phyloP scores from a whole-genome alignment of 2,329 filamentous ascomycete genomes.

The Nemania sp. region DNA sequence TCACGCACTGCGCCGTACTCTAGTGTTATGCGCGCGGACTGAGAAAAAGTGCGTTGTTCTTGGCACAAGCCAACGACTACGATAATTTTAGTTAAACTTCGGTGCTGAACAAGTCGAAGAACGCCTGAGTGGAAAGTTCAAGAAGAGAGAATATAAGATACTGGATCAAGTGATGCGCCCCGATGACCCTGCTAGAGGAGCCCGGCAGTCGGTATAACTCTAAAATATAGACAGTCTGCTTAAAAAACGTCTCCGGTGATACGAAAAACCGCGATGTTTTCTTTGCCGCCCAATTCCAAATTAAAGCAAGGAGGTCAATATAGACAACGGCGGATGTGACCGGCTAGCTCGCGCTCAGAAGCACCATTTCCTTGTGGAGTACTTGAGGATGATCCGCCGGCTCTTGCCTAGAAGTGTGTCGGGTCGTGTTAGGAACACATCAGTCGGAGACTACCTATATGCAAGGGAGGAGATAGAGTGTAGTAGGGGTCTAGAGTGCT shows the following conservation, averaged over 20 bases:
- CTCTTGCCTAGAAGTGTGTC: no score
- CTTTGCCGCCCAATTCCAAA: no score
- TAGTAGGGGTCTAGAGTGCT: no score
- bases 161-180: conserved; percentile 24
- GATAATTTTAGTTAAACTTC: conserved; percentile 41
- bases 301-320: no score
- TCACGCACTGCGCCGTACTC: conserved; percentile 33
- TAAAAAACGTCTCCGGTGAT: conserved; percentile 37
- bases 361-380: no score
- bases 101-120: conserved; percentile 22
- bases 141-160: conserved; percentile 31
- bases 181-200: conserved; percentile 2
- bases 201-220: conserved; percentile 1
- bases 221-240: conserved; percentile 31
- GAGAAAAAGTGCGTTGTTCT: conserved; percentile 41
- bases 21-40: conserved; percentile 39
- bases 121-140: conserved; percentile 30
- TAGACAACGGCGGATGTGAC: no score
- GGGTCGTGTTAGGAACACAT: no score
- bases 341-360: no score
- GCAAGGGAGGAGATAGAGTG: no score
- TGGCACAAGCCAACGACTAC: conserved; percentile 41
- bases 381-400: no score
- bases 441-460: no score
- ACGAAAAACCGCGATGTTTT: no score